Percentiles rank a stretch among this genome's conserved stretches.
phyloP scores from a whole-genome alignment of 768 basidiomycete species.

The Leccinum subtestaceum region DNA sequence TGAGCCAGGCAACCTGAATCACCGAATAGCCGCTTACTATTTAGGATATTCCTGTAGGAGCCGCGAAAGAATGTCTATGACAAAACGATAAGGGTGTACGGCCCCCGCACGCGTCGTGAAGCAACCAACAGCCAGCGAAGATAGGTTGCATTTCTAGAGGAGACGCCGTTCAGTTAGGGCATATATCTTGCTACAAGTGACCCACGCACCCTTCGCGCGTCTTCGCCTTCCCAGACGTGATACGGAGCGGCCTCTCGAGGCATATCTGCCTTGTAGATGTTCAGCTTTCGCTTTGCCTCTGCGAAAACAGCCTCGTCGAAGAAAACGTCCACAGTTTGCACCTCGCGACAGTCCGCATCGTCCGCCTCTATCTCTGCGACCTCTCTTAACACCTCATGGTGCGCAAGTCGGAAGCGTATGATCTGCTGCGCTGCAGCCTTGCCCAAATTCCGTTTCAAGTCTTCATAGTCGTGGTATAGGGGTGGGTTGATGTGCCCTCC shows the following conservation, averaged over 20 bases:
- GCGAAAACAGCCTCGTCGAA: constrained; percentile 32
- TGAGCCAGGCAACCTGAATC: constrained; percentile 7
- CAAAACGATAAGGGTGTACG: constrained; percentile 66
- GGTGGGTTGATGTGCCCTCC: constrained; percentile 52
- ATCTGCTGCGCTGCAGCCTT: constrained; percentile 37
- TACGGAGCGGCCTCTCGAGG: constrained; percentile 42
- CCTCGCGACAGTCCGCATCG: constrained; percentile 30
- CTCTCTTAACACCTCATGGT: constrained; percentile 31
- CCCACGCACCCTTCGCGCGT: constrained; percentile 35
- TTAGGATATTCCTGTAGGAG: constrained; percentile 50
- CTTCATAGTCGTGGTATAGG: constrained; percentile 44
- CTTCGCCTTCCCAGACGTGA: constrained; percentile 30
- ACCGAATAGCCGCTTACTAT: constrained; percentile 21
- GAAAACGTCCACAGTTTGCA: constrained; percentile 35
- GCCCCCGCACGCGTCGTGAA: constrained; percentile 57
- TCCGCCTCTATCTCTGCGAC: constrained; percentile 31
- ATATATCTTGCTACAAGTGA: background rate
- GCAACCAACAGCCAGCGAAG: constrained; percentile 45
- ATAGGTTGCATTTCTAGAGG: constrained; percentile 49
- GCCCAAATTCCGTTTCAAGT: constrained; percentile 39
- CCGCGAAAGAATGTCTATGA: constrained; percentile 55
- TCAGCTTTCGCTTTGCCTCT: constrained; percentile 43
- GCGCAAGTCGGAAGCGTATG: constrained; percentile 40
- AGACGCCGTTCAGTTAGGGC: background rate
- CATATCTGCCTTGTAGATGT: constrained; percentile 46